Evolutionary conservation across 805 yeast species (phyloP).

Genomic region (Yarrowia sp.): DNA sequence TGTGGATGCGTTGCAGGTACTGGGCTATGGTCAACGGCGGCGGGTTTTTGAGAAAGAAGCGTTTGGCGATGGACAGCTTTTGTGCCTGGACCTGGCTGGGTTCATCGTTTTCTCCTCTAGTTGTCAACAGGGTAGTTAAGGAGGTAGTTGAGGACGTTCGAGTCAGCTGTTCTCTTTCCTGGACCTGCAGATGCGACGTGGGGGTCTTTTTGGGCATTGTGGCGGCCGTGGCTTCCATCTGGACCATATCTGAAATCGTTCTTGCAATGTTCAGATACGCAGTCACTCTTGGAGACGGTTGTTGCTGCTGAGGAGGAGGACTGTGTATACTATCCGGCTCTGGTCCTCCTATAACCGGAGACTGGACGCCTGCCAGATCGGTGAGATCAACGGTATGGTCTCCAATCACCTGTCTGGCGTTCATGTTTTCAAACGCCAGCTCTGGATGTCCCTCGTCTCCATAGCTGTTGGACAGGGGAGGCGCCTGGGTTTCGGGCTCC

Average conservation of each 20-base stretch:
- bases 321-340: neutral
- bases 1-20: slow-evolving; percentile 51
- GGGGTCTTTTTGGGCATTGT: neutral
- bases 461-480: neutral
- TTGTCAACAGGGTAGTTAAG: slow-evolving; percentile 8
- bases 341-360: neutral
- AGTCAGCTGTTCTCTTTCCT: neutral
- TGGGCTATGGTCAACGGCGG: slow-evolving; percentile 48
- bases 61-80: slow-evolving; percentile 44
- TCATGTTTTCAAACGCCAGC: slow-evolving; percentile 29
- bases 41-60: slow-evolving; percentile 49
- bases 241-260: slow-evolving; percentile 11
- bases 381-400: slow-evolving; percentile 2
- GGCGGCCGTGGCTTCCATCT: neutral
- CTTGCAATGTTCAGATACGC: slow-evolving; percentile 17
- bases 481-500: neutral
- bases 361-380: slow-evolving; percentile 4
- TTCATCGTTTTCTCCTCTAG: slow-evolving; percentile 22
- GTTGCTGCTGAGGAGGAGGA: neutral
- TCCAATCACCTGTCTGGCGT: slow-evolving; percentile 4
- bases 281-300: slow-evolving; percentile 10
- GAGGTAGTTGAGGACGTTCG: slow-evolving; percentile 29
- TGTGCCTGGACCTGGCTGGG: slow-evolving; percentile 35
- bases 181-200: neutral
- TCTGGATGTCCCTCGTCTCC: slow-evolving; percentile 35